Conservation (phyloP, 768 basidiomycete genomes). For the Tremella mesenterica region DNA sequence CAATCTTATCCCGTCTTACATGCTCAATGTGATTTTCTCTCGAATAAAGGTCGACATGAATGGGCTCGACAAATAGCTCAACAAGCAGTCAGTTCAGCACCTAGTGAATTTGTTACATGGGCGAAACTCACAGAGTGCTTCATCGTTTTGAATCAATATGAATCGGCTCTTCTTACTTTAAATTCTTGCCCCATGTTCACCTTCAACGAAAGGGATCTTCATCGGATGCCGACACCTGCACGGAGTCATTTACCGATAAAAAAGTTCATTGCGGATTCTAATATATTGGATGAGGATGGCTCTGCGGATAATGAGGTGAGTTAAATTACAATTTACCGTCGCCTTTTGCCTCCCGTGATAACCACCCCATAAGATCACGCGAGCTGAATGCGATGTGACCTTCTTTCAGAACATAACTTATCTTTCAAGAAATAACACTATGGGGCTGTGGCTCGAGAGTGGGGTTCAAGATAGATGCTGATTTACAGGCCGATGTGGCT, state of each 20-base stretch:
- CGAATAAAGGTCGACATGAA: conserved; percentile 69
- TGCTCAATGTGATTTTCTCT: conserved; percentile 86
- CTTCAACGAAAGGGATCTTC: conserved; percentile 89
- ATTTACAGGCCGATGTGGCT: conserved; percentile 67
- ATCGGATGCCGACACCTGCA: conserved; percentile 69
- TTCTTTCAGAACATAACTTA: conserved; percentile 45
- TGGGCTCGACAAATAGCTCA: conserved; percentile 88
- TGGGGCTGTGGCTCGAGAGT: too few relatives aligned
- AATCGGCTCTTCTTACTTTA: conserved; percentile 76
- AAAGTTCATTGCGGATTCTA: conserved; percentile 66
- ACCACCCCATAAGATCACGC: too few relatives aligned
- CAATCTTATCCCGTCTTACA: conserved; percentile 92
- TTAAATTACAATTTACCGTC: background rate
- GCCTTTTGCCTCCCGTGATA: too few relatives aligned
- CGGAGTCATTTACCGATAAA: conserved; percentile 79
- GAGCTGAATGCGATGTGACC: background rate
- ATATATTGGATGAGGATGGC: conserved; percentile 73
- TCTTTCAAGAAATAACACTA: background rate
- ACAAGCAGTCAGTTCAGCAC: conserved; percentile 95
- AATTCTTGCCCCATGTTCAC: conserved; percentile 99
- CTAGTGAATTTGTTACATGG: conserved; percentile 98
- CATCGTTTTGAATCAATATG: conserved; percentile 78
- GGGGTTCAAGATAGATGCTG: background rate
- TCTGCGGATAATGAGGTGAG: conserved; percentile 66
- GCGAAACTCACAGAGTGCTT: conserved; percentile 93